phyloP scores from a whole-genome alignment of 305 asterid genomes.

The Lippia alba region DNA sequence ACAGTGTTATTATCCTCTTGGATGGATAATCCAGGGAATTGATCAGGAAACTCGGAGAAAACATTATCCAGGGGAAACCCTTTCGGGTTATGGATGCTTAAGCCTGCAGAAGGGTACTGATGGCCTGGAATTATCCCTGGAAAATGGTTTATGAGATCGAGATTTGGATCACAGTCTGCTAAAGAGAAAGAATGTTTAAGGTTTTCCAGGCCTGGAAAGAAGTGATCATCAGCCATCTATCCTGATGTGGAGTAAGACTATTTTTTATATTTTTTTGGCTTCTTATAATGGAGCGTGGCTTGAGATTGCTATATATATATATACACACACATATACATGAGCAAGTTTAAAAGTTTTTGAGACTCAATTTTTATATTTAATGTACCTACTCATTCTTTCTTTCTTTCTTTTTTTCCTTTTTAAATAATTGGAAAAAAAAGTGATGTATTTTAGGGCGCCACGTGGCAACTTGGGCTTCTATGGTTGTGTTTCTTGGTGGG shows the following conservation, averaged over 20 bases:
- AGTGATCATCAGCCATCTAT: conserved; percentile 59
- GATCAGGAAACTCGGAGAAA: conserved; percentile 29
- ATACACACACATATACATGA: conserved; percentile 11
- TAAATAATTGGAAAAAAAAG: conserved; percentile 7
- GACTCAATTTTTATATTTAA: neutral
- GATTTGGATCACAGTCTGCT: conserved; percentile 45
- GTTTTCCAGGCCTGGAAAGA: conserved; percentile 40
- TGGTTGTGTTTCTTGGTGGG: conserved; percentile 51
- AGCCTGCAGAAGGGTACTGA: conserved; percentile 35
- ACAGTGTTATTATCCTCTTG: conserved; percentile 27
- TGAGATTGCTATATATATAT: conserved; percentile 14
- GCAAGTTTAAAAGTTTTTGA: conserved; percentile 10
- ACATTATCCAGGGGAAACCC: conserved; percentile 45
- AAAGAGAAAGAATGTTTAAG: conserved; percentile 44
- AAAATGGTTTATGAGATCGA: conserved; percentile 46
- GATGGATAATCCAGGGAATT: conserved; percentile 40
- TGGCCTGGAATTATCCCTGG: conserved; percentile 43
- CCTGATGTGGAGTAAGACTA: neutral
- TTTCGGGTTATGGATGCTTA: conserved; percentile 24
- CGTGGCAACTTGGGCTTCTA: conserved; percentile 50
- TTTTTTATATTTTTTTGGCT: neutral
- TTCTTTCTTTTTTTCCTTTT: neutral
- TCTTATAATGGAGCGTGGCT: conserved; percentile 15
- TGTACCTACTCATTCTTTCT: neutral
- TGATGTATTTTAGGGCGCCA: conserved; percentile 39